Base-by-base conservation (phyloP, 805 yeast genomes). In the Candida insectorum region DNA sequence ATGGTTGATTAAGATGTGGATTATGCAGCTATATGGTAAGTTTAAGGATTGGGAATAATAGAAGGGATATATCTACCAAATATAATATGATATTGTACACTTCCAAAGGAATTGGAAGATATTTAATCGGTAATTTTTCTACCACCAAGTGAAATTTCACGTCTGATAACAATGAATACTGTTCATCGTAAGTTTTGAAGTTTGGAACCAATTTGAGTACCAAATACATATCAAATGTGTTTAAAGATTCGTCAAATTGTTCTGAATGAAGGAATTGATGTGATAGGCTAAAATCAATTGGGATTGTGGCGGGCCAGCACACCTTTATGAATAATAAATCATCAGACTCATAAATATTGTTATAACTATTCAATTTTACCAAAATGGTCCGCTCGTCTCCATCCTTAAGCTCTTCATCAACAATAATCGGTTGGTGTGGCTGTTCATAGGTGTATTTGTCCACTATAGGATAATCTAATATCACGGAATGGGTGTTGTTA, bases 251-350 rank as follows among this genome's bases (percentile, higher is more conserved):
- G 2, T 27, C 13, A 2, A 48, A 25, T 7, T 47, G 45, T 4
- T 39, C 31, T 3, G 46, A 26, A 23, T 49, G 38, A 3, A 52
- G 10, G 34, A 55, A 62, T 19, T 32, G 24, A 33, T 60, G 64
- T 7, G 36, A 14, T 2, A 62, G 17, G 4, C 26, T 28, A 24
- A 62, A 56, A 13, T 44, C 44, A 27, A 43, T 52, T 3, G 68
- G 64, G 16, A 20, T 27, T 0, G 52, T 58, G 1, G 67, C 62
- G 3, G 68, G 65, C 67, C 67, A 62, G 30, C 67, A 62, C 10
- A 61, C 33, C 34, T 62, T 62, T 16, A 57, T 40, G 31, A 45
- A 48, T 5, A 62, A 26, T 10, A 51, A 28, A 35, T 56, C 62
- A 19, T 56, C 41, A 2, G 60, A 43, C 11, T 27, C 28, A 28